phyloP scores from a whole-genome alignment of 179 eudicot species.

The Corrigiola litoralis region DNA sequence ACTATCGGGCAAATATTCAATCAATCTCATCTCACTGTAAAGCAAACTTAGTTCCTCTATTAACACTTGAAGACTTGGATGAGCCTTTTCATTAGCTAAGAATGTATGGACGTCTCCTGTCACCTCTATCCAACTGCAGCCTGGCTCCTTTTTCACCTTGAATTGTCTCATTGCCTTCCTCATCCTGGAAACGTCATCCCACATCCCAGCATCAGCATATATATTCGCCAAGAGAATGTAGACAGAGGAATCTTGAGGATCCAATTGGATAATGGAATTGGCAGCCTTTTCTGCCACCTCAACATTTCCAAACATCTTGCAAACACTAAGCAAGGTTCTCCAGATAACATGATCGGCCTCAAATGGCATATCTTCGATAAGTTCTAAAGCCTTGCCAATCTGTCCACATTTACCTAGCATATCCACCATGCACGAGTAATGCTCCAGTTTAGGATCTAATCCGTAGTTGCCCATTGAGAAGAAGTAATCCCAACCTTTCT shows the following conservation, averaged over 20 bases:
- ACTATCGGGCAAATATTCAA: constrained; percentile 24
- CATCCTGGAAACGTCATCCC: constrained; percentile 44
- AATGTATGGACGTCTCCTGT: constrained; percentile 61
- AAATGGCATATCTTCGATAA: constrained; percentile 76
- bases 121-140: constrained; percentile 85
- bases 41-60: constrained; percentile 39
- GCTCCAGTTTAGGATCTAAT: constrained; percentile 73
- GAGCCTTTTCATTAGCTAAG: constrained; percentile 57
- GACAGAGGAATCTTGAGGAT: constrained; percentile 67
- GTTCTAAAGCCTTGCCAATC: constrained; percentile 56
- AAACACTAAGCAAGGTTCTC: constrained; percentile 59
- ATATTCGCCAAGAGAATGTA: constrained; percentile 53
- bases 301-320: constrained; percentile 65
- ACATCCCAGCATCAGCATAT: constrained; percentile 77
- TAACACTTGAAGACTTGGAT: constrained; percentile 55
- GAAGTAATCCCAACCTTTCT: constrained; percentile 58
- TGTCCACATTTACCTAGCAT: constrained; percentile 70
- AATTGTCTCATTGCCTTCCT: constrained; percentile 47
- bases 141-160: constrained; percentile 71
- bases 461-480: constrained; percentile 50
- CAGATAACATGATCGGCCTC: constrained; percentile 79
- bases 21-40: constrained; percentile 47
- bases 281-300: constrained; percentile 70
- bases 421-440: constrained; percentile 86
- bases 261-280: constrained; percentile 43